Base-by-base conservation (phyloP, 495 filamentous ascomycete genomes). In the Xylaria longipes region DNA sequence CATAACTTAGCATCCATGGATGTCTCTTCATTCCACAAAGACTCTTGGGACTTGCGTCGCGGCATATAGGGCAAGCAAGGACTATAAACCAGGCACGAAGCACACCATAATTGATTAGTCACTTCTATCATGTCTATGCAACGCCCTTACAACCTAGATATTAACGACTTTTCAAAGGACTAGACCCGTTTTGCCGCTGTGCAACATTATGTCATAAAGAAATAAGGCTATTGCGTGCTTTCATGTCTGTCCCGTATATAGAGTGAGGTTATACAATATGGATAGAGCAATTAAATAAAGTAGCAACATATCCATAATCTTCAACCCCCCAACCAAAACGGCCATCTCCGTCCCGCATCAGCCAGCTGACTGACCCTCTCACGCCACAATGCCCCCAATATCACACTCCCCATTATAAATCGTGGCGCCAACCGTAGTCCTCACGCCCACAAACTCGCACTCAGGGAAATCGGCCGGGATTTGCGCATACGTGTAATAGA, bases 361-460 rank as follows among this genome's bases (percentile, higher is more conserved):
- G 3, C 27, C 15, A 48, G 20, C 3, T 22, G 48, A n/a, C 20
- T 17, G n/a, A n/a, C 5, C 11, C 50, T 29, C 14, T 60, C 66
- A 57, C 2, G 52, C 25, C 22, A 45, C 68, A 9, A 31, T 14
- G 12, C 71, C 65, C 6, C 56, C 64, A 43, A 72, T 72, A 46
- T 57, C 57, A 43, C 71, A 72, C 31, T 2, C 71, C 1, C 71
- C 71, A 63, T 72, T 72, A 15, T 41, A 61, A 31, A 72, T 72
- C 17, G 54, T 72, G 3, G 71, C 50, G 11, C 54, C 71, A 31
- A 72, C 71, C 25, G 71, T 72, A 43, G 71, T 72, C 54, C 57
- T n/a, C 11, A 72, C 43, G 3, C 71, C 71, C 3, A 72, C 61
- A 35, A 43, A 62, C 57, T 72, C 71, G 56, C 71, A 72, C 45